phyloP scores from a whole-genome alignment of 192 early-diverging fungal genomes.

The Thamnidium elegans region DNA sequence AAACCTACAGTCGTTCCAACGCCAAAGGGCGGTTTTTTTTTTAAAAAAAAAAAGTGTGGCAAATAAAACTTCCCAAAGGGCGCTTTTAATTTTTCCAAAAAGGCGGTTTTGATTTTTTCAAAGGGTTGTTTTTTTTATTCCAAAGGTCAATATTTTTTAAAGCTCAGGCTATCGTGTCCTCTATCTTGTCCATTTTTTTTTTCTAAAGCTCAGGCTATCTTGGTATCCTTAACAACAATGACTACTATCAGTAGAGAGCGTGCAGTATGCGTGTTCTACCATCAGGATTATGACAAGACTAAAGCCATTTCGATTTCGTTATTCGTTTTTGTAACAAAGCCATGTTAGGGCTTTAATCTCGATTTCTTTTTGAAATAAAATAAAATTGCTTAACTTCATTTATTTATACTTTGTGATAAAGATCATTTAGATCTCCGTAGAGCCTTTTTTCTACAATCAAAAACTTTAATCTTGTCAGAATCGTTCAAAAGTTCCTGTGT shows the following conservation, averaged over 20 bases:
- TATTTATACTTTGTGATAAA: no score
- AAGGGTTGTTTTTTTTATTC: no score
- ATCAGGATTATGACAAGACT: conserved; percentile 15
- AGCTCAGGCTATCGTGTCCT: background rate
- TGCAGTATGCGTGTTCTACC: conserved; percentile 4
- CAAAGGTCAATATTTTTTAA: conserved; percentile 1
- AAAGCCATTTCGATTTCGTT: conserved; percentile 4
- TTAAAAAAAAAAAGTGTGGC: no score
- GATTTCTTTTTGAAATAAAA: no score
- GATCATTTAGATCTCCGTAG: no score
- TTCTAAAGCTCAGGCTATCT: background rate
- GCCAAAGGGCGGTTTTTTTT: no score
- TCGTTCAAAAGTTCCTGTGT: background rate
- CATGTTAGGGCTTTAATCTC: no score
- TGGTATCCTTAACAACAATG: background rate
- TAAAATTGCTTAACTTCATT: no score
- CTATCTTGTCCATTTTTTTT: conserved; percentile 1
- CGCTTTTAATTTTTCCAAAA: background rate
- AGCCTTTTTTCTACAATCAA: conserved; percentile 1
- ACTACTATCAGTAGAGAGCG: conserved; percentile 8
- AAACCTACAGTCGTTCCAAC: no score
- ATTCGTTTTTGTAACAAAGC: no score
- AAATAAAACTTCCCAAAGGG: no score
- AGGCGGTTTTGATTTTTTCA: background rate
- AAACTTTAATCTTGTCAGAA: conserved; percentile 4